Base-by-base conservation (phyloP, 208 protist genomes). In the Leishmania braziliensis region DNA sequence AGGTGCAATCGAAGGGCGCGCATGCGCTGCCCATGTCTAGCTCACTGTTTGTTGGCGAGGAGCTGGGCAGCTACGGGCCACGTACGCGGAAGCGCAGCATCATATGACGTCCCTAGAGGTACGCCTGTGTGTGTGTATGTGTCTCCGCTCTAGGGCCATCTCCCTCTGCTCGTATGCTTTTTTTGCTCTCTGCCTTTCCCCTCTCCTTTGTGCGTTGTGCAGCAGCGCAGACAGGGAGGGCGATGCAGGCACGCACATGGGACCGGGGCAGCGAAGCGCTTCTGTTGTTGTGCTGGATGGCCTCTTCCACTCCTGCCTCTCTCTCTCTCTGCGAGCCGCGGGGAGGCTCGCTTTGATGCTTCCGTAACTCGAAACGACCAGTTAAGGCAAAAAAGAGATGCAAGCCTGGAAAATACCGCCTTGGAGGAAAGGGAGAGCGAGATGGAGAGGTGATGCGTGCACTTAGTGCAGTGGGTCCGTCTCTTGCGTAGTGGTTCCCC, bases 31-130 rank as follows among this genome's bases (percentile, higher is more conserved):
- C 75, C 29, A 82, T 87, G 50, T 84, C 91, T 5, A 80, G 60
- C 23, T 79, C 93, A 0, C 73, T 96, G 54, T 73, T 95, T n/a
- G 81, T 95, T 36, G 88, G 86, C 9, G 82, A 84, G 14, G 79
- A 86, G 51, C 89, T 89, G 6, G 92, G 89, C 16, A 79, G 73
- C 58, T 93, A 82, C 75, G 84, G 79, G n/a, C 23, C 76, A 0
- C 79, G 86, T 6, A 69, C 77, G 26, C 78, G 76, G 5, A 84
- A 83, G 74, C 82, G 62, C 74, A 80, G 60, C 65, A 75, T 71
- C 53, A 68, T 54, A 58, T 86, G 79, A 75, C 8, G 4, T 3
- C 8, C 1, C 9, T 51, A 12, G 3, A n/a, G 12, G 29, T 26
- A 23, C 39, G 70, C 33, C 26, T 46, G 65, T 70, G 29, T 71